Evolutionary conservation across 2,329 filamentous ascomycete genomes (phyloP).

Genomic region (Alternaria burnsii): DNA sequence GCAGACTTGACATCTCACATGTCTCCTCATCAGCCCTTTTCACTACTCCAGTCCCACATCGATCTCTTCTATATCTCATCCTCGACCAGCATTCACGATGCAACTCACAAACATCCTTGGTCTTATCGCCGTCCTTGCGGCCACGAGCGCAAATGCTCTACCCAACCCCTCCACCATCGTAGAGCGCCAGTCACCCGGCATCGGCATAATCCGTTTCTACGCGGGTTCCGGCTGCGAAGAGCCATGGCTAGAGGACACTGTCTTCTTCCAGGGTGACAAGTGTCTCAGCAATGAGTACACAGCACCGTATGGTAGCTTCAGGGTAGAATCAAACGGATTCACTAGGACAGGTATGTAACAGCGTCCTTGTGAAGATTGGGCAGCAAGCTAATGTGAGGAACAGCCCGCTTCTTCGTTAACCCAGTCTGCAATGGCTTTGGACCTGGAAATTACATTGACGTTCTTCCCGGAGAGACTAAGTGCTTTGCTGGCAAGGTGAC

Average conservation of each 20-base stretch:
- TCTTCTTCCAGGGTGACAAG: conserved; percentile 8
- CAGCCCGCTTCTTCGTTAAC: conserved; percentile 9
- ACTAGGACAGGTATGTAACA: conserved; percentile 5
- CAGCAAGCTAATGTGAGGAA: background rate
- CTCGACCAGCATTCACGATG: conserved; percentile 1
- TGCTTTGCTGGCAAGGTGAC: background rate
- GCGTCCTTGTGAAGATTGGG: background rate
- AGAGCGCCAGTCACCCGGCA: background rate
- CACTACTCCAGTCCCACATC: background rate
- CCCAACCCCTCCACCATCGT: background rate
- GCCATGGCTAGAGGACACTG: conserved; percentile 12
- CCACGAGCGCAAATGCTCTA: conserved; percentile 1
- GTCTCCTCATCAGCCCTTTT: background rate
- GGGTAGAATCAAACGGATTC: background rate
- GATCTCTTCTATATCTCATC: background rate
- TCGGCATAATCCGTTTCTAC: conserved; percentile 12
- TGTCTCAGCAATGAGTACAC: conserved; percentile 2
- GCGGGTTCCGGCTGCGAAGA: conserved; percentile 8
- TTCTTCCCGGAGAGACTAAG: background rate
- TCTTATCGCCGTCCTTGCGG: conserved; percentile 1
- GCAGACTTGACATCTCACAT: background rate
- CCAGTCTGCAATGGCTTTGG: conserved; percentile 5
- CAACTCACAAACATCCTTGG: conserved; percentile 9
- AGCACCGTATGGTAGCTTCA: conserved; percentile 5
- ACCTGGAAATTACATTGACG: background rate